Evolutionary conservation across 352 stramenopile species (phyloP).

Genomic region (Phytophthora chlamydospora): DNA sequence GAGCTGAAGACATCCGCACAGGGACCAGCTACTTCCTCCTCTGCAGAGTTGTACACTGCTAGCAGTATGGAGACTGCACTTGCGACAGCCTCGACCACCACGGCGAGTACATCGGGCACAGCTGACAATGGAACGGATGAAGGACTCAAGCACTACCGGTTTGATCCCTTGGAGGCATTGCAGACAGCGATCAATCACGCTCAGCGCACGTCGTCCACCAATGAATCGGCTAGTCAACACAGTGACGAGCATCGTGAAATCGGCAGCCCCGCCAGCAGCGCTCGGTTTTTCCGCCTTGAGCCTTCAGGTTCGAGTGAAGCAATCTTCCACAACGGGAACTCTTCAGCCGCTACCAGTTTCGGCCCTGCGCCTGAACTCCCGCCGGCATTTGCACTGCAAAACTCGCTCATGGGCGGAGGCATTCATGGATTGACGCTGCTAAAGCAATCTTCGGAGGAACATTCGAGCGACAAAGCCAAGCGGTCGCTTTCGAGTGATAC

Average conservation of each 20-base stretch:
- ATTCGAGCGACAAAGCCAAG: background rate
- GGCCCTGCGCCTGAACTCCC: constrained; percentile 47
- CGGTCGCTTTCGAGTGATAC: constrained; percentile 4
- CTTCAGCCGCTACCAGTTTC: constrained; percentile 17
- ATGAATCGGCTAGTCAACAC: background rate
- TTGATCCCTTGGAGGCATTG: constrained; percentile 66
- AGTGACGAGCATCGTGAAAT: constrained; percentile 14
- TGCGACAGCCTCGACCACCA: constrained; percentile 4
- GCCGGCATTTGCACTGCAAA: constrained; percentile 57
- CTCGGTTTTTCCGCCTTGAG: constrained; percentile 26
- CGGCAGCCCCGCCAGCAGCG: constrained; percentile 20
- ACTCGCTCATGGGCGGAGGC: constrained; percentile 77
- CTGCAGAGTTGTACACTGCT: background rate
- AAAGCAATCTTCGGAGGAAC: background rate
- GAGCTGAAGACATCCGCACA: constrained; percentile 23
- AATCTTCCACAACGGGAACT: constrained; percentile 3
- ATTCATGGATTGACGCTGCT: constrained; percentile 51
- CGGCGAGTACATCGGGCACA: constrained; percentile 15
- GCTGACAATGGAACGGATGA: constrained; percentile 1
- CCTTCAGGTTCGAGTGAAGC: constrained; percentile 8
- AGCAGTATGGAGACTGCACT: background rate
- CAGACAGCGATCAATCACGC: constrained; percentile 64
- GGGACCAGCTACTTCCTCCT: constrained; percentile 15
- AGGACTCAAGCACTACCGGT: constrained; percentile 42
- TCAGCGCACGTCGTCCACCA: constrained; percentile 26